These are phyloP conservation scores for Pseudohalonectria lignicola DNA, from an alignment of 2,329 filamentous ascomycete species.

Conservation along the genomic window DNA sequence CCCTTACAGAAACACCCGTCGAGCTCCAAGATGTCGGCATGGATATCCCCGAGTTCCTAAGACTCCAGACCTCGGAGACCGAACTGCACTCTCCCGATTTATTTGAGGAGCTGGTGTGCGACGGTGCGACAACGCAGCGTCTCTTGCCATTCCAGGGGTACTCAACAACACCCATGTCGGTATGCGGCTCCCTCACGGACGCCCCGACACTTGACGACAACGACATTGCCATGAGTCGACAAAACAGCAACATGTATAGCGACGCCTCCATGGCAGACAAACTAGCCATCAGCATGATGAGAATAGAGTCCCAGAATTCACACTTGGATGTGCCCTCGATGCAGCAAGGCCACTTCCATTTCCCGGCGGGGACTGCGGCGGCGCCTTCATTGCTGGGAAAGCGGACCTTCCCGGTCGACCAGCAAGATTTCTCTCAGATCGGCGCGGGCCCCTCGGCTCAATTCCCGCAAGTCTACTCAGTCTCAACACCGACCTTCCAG, in stretches of 20 bases:
- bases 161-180: slow-evolving; percentile 14
- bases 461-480: slow-evolving; percentile 17
- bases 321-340: slow-evolving; percentile 4
- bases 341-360: not conserved
- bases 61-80: too few relatives aligned
- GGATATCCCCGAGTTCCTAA: slow-evolving; percentile 5
- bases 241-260: slow-evolving; percentile 18
- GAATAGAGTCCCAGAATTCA: slow-evolving; percentile 20
- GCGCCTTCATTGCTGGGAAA: not conserved
- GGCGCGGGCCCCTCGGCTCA: slow-evolving; percentile 22
- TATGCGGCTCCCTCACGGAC: slow-evolving; percentile 23
- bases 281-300: slow-evolving; percentile 17
- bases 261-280: slow-evolving; percentile 16
- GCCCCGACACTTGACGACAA: slow-evolving; percentile 19
- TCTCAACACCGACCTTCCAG: slow-evolving; percentile 14
- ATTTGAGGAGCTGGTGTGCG: too few relatives aligned
- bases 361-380: too few relatives aligned
- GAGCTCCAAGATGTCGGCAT: slow-evolving; percentile 5
- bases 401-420: slow-evolving; percentile 5
- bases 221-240: slow-evolving; percentile 19
- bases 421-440: slow-evolving; percentile 19
- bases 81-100: too few relatives aligned
- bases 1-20: not conserved
- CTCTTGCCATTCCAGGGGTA: too few relatives aligned
- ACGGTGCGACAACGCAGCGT: too few relatives aligned